These are phyloP conservation scores for Fagopyrum homotropicum DNA, from an alignment of 148 eudicot genomes.

Conservation along the genomic window DNA sequence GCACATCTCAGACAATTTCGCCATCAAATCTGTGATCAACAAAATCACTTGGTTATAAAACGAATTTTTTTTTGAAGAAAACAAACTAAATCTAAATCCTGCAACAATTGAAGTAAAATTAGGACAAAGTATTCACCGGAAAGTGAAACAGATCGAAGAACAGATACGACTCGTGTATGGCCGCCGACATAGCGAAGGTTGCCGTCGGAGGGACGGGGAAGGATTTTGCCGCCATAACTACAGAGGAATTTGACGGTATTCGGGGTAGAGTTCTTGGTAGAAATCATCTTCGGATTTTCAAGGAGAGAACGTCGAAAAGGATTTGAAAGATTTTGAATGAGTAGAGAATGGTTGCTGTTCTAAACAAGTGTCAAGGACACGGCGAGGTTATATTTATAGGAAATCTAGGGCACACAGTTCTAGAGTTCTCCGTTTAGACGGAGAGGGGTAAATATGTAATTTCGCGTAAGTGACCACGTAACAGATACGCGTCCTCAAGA, in stretches of 20 bases:
- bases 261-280: conserved; percentile 12
- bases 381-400: not conserved
- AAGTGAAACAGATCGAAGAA: conserved; percentile 46
- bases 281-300: not conserved
- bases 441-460: not conserved
- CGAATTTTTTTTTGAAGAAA: no score
- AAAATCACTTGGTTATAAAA: not conserved
- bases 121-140: conserved; percentile 29
- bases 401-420: not conserved
- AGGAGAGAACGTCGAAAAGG: not conserved
- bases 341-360: not conserved
- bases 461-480: not conserved
- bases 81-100: not conserved
- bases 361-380: not conserved
- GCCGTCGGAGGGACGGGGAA: conserved; percentile 73
- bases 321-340: not conserved
- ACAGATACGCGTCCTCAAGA: not conserved
- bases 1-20: conserved; percentile 53
- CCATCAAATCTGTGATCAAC: conserved; percentile 43
- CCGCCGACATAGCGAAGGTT: conserved; percentile 76
- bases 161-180: conserved; percentile 61
- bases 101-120: not conserved
- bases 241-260: conserved; percentile 54
- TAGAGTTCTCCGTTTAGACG: not conserved
- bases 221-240: conserved; percentile 72